A percentile compares a stretch with the other conserved stretches of the same genome.
These are phyloP conservation scores for Patellifolia procumbens DNA, from an alignment of 179 eudicot genomes.

Conservation along the genomic window DNA sequence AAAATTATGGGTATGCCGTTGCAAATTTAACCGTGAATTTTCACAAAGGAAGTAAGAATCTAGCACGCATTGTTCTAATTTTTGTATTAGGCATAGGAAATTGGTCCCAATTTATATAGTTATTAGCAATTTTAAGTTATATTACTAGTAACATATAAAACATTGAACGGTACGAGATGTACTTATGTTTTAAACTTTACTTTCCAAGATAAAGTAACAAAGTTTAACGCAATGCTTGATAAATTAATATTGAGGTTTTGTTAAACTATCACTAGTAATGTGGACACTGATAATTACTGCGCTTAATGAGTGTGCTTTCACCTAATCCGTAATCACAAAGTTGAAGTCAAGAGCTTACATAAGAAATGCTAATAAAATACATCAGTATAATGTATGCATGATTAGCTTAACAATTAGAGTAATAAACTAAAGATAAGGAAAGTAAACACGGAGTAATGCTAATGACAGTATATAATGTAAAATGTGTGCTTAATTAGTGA, in stretches of 20 bases:
- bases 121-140: too few species aligned
- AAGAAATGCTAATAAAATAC: neutral
- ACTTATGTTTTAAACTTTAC: too few species aligned
- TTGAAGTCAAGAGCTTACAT: constrained; percentile 6
- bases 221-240: too few species aligned
- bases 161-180: too few species aligned
- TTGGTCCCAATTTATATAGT: too few species aligned
- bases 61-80: too few species aligned
- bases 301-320: neutral
- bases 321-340: neutral
- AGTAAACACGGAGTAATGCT: constrained; percentile 3
- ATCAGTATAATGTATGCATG: neutral
- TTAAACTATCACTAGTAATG: neutral
- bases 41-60: too few species aligned
- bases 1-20: too few species aligned
- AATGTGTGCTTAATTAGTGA: constrained; percentile 15
- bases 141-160: too few species aligned
- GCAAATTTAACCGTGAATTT: too few species aligned
- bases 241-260: neutral
- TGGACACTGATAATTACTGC: neutral
- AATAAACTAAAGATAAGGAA: constrained; percentile 1
- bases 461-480: neutral
- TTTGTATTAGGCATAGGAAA: too few species aligned
- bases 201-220: too few species aligned
- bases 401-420: constrained; percentile 10